Base-by-base conservation (phyloP, 345 rosid genomes). In the Gynandropsis gynandra region DNA sequence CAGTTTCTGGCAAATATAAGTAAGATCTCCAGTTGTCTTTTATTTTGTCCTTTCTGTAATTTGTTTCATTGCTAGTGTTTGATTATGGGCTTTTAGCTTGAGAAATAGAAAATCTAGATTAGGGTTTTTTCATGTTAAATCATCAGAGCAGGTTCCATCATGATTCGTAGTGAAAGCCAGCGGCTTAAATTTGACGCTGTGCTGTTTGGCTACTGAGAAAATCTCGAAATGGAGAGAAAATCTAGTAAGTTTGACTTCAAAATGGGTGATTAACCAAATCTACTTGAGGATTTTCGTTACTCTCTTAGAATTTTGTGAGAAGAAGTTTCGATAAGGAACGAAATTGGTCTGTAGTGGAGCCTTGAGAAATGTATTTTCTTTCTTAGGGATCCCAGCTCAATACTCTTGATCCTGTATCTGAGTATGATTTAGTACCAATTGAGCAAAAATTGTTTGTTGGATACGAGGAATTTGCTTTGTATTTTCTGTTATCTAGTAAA, bases 1-100 rank as follows among this genome's bases (percentile, higher is more conserved):
- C 68, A 59, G 59, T 53, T 63, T 56, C 69, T 40, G 80, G 70
- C 66, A 67, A 74, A 63, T 75, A 62, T 77, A 61, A 58, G 96
- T 79, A 66, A 76, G 87, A 70, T 59, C 50, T 52, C 36, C 34
- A 48, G 31, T 50, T 64, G 47, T 17, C n/a, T 34, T 32, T 50
- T 53, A 47, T 34, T 55, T 39, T 47, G 16, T 64, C 9, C 24
- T 56, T 61, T 19, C 5, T 52, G 38, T 40, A 10, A 56, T 50
- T 55, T 72, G 32, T 62, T 10, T 38, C 24, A 24, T 52, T 42
- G 42, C 43, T 34, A 40, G 27, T 50, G 41, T 32, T 50, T 56
- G 34, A 19, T 59, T 15, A 4, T 45, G 49, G 60, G 51, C 47
- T 62, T 58, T 19, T 34, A 37, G 39, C 48, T 42, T 42, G 8